These are phyloP conservation scores for Panaeolus papilionaceus DNA, from an alignment of 768 basidiomycete genomes.

Conservation along the genomic window DNA sequence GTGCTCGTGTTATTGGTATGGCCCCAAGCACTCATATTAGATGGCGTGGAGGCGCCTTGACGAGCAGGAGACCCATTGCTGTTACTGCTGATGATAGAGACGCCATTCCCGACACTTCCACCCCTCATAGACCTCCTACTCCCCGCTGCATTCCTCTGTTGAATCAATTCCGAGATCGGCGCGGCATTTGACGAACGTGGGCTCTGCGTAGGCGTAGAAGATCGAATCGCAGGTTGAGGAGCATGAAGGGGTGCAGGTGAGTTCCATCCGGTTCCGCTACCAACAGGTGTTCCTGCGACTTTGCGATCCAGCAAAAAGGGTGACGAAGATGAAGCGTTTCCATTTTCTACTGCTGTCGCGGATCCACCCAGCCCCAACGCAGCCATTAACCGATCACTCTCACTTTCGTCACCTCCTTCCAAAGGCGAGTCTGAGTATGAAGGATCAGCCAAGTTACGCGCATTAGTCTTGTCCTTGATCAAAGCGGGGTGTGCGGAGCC, in stretches of 20 bases:
- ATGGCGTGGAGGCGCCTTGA: not conserved
- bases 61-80: conserved; percentile 8
- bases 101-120: not conserved
- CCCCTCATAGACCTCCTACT: conserved; percentile 10
- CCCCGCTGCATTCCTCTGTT: conserved; percentile 6
- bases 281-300: not conserved
- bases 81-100: not conserved
- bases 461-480: conserved; percentile 13
- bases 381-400: conserved; percentile 7
- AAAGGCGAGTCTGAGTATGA: not conserved
- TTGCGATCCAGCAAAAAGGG: conserved; percentile 2
- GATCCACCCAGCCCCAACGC: conserved; percentile 4
- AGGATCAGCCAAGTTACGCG: not conserved
- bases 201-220: conserved; percentile 1
- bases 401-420: not conserved
- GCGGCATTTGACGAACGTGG: not conserved
- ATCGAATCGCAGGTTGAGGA: not conserved
- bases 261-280: not conserved
- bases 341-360: not conserved
- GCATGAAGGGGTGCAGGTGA: not conserved
- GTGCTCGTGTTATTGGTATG: conserved; percentile 4
- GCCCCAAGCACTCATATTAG: not conserved
- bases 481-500: not conserved
- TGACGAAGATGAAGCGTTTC: not conserved
- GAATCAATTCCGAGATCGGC: not conserved